phyloP scores from a whole-genome alignment of 2,329 filamentous ascomycete genomes.

The Fusarium concolor region DNA sequence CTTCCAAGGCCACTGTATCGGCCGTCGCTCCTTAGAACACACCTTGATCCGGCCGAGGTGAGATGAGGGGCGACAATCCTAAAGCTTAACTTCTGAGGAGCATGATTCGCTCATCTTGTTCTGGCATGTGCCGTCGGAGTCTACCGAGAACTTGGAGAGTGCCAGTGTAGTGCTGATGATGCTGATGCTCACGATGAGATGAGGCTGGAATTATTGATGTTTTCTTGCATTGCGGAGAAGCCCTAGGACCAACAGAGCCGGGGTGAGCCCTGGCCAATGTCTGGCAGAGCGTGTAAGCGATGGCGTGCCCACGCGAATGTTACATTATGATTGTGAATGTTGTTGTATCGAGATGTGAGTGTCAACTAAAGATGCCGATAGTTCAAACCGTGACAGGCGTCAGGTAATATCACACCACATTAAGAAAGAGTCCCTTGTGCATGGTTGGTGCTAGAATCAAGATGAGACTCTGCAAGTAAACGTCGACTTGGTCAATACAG shows the following conservation, averaged over 20 bases:
- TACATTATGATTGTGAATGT: constrained; percentile 11
- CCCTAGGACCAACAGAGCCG: constrained; percentile 34
- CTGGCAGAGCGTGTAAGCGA: constrained; percentile 34
- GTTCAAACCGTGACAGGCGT: not conserved
- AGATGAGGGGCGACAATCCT: constrained; percentile 15
- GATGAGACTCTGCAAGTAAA: constrained; percentile 8
- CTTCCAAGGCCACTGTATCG: constrained; percentile 11
- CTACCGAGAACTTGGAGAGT: constrained; percentile 25
- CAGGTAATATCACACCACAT: constrained; percentile 8
- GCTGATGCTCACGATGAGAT: constrained; percentile 20
- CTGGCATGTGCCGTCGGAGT: constrained; percentile 32
- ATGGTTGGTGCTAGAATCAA: not conserved
- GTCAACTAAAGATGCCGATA: not conserved
- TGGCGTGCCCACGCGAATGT: constrained; percentile 37
- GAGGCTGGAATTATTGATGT: constrained; percentile 29
- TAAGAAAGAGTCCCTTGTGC: not conserved
- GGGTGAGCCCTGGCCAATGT: constrained; percentile 38
- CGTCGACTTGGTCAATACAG: constrained; percentile 1
- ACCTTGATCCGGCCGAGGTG: constrained; percentile 34
- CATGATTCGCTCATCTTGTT: constrained; percentile 28
- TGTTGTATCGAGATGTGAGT: constrained; percentile 5
- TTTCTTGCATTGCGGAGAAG: constrained; percentile 37
- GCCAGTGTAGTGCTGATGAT: constrained; percentile 10
- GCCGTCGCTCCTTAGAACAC: constrained; percentile 24
- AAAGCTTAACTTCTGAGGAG: constrained; percentile 37